phyloP scores from a whole-genome alignment of 2,329 filamentous ascomycete genomes.

The Colletotrichum aenigma region DNA sequence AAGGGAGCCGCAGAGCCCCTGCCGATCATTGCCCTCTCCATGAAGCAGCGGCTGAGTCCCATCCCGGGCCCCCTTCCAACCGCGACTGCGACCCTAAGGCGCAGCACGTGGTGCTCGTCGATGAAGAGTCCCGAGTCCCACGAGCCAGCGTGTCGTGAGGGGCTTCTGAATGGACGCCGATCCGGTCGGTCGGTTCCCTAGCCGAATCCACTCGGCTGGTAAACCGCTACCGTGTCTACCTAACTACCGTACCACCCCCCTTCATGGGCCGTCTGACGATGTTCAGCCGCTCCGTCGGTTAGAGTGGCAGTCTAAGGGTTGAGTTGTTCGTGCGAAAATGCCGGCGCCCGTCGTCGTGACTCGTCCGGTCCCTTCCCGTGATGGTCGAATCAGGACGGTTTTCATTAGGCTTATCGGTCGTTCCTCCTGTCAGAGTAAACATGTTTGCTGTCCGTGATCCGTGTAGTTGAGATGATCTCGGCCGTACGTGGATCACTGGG shows the following conservation, averaged over 20 bases:
- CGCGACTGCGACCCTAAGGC: not conserved
- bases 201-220: not conserved
- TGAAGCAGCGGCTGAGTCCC: not conserved
- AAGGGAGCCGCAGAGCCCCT: not conserved
- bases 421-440: not conserved
- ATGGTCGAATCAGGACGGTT: not conserved
- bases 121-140: not conserved
- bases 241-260: not conserved
- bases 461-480: not conserved
- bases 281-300: not conserved
- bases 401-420: not conserved
- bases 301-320: not conserved
- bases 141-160: not conserved
- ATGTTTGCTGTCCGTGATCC: not conserved
- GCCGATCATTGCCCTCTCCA: not conserved
- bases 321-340: not conserved
- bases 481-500: not conserved
- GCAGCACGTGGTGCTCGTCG: conserved; percentile 1
- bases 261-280: not conserved
- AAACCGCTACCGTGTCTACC: not conserved
- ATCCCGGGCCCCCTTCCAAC: not conserved
- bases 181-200: not conserved
- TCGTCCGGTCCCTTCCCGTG: not conserved
- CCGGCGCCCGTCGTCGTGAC: not conserved
- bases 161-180: not conserved